Evolutionary conservation across 345 rosid genomes (phyloP).

Genomic region (Hypericum androsaemum): DNA sequence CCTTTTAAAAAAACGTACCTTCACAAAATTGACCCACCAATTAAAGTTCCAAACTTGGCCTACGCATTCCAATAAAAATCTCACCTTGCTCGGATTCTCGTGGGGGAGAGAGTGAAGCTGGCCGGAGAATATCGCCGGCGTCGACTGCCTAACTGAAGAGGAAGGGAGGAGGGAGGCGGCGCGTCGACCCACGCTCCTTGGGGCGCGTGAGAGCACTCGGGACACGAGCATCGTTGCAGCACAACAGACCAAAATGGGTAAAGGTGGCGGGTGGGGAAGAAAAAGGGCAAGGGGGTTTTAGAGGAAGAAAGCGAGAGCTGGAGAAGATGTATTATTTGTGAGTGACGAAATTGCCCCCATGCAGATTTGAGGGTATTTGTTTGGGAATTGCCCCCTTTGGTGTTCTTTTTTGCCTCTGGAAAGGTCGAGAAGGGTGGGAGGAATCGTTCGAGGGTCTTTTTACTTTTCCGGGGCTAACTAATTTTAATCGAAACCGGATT

Average conservation of each 20-base stretch:
- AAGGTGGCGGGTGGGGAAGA: not conserved
- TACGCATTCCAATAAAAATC: too few relatives aligned
- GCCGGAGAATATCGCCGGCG: slow-evolving; percentile 21
- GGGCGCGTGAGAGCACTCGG: slow-evolving; percentile 43
- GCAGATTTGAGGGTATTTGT: slow-evolving; percentile 6
- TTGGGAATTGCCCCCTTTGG: slow-evolving; percentile 1
- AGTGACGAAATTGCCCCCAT: slow-evolving; percentile 27
- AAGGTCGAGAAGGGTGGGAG: slow-evolving; percentile 9
- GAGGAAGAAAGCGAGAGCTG: slow-evolving; percentile 18
- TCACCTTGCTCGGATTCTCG: slow-evolving; percentile 32
- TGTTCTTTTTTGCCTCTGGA: slow-evolving; percentile 1
- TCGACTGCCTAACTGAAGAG: slow-evolving; percentile 23
- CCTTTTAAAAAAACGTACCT: too few relatives aligned
- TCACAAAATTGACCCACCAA: not conserved
- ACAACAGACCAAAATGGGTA: not conserved
- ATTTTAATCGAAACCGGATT: too few relatives aligned
- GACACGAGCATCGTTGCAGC: slow-evolving; percentile 33
- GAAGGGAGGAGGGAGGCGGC: slow-evolving; percentile 30
- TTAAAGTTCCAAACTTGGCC: not conserved
- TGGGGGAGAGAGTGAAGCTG: slow-evolving; percentile 29
- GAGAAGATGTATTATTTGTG: not conserved
- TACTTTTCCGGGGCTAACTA: too few relatives aligned
- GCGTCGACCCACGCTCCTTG: slow-evolving; percentile 39
- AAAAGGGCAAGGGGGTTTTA: slow-evolving; percentile 6
- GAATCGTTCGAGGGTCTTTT: too few relatives aligned